Base-by-base conservation (phyloP, 495 filamentous ascomycete species). In the Polyplosphaeria fusca region DNA sequence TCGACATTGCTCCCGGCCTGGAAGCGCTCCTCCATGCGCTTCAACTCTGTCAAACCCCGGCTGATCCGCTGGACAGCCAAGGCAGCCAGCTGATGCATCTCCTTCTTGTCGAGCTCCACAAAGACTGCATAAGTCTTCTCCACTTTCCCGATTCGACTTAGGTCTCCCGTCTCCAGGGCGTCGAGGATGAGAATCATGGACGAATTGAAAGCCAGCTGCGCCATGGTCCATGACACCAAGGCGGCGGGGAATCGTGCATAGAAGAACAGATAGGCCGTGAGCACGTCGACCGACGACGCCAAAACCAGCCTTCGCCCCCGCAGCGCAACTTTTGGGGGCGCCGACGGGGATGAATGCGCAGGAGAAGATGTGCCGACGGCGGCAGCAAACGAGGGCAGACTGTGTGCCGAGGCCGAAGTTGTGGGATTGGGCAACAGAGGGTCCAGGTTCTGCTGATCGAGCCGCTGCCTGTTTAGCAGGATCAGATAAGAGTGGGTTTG, bases 121-220 rank as follows among this genome's bases (percentile, higher is more conserved):
- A 77, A 77, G 26, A 74, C 68, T 16, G 58, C 67, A 58, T 70
- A 75, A 2, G 69, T 70, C 47, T 68, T 64, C 45, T 76, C 61
- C n/a, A 77, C 70, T 20, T 69, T 54, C 38, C 27, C 26, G 5
- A 65, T 63, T 44, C 55, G 49, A 37, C 45, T 35, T 16, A 73
- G 55, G 45, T 71, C 64, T 45, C 69, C 66, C 0, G 72, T 73
- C 58, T 77, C 74, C 45, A 76, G 64, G 39, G 73, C 67, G 47
- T 75, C 73, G 22, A 76, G 62, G 11, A 74, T 53, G 11, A 77
- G 50, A 19, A 77, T 73, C 73, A 77, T 77, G 43, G 68, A 70
- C 26, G 74, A 72, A 55, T 77, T 77, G 66, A 77, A 77, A 11
- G 74, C 72, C 64, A 74, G 72, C 47, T 77, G 75, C 24, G 71